Evolutionary conservation across 768 basidiomycete species (phyloP), one percentile per base, ranked within the genome.

Genomic region (Megacollybia marginata): DNA sequence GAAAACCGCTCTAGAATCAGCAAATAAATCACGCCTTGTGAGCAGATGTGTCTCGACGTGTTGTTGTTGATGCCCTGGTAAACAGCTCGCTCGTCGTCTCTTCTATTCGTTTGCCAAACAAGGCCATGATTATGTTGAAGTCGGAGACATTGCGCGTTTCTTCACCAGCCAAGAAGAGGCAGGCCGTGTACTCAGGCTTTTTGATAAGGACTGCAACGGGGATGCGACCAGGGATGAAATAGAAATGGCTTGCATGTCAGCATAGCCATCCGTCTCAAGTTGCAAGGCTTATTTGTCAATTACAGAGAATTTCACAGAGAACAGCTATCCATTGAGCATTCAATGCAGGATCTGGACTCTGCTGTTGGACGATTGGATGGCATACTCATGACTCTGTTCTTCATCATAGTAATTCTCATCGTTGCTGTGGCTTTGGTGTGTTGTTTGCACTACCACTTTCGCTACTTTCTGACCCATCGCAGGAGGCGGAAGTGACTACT

Each of bases 261-360:
- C 23, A 28, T 6, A 28, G 2, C 23, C 6, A 28, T 28, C 23
- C 23, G 2, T 28, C 23, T 28, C 23, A 28, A 6, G 23, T n/a
- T 28, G 23, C 6, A 28, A 6, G 23, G 6, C 23, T 28, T 2
- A 28, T 28, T 28, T 28, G 23, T 28, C 23, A 28, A 28, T 55
- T 56, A 48, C 49, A 84, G 88, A 64, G 85, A 89, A 36, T 76
- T 90, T 50, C 92, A 94, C 61, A 78, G 90, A 31, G 92, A 96
- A 60, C 82, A 92, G 51, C 67, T 91, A 35, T 84, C 85, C 16
- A 79, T 96, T 42, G 84, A 88, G 52, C 83, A 85, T 60, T 87
- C 84, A 5, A 90, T 96, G 91, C 75, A 82, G 42, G 90, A 94
- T 65, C 69, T 94, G 45, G 92, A 94, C 64, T 89, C 86, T 46